Conservation (phyloP, 805 yeast genomes). For the Candida montana region DNA sequence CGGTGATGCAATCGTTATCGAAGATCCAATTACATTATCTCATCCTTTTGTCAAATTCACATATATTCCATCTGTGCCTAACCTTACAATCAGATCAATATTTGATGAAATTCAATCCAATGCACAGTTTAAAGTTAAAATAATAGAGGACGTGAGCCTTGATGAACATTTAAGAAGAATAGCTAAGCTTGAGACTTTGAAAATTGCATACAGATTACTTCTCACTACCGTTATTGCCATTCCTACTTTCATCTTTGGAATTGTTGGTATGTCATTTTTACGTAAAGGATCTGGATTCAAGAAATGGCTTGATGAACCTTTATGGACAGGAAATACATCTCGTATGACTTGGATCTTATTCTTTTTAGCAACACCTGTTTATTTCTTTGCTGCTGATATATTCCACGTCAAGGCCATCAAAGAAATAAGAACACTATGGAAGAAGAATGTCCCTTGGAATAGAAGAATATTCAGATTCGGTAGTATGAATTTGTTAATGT, state of each 20-base stretch:
- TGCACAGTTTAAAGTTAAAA: slow-evolving; percentile 42
- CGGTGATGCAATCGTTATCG: slow-evolving; percentile 53
- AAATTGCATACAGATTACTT: slow-evolving; percentile 40
- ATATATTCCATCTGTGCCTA: slow-evolving; percentile 53
- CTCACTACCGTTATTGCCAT: slow-evolving; percentile 51
- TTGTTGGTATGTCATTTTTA: slow-evolving; percentile 62
- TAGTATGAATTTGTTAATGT: slow-evolving; percentile 70
- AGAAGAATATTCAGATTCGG: slow-evolving; percentile 65
- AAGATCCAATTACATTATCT: slow-evolving; percentile 48
- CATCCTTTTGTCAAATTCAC: slow-evolving; percentile 59
- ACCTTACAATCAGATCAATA: slow-evolving; percentile 51
- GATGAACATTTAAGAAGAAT: slow-evolving; percentile 57
- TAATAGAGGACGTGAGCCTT: slow-evolving; percentile 50
- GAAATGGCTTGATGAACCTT: slow-evolving; percentile 52
- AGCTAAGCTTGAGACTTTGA: slow-evolving; percentile 42
- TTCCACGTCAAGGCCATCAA: slow-evolving; percentile 63
- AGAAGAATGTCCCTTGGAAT: slow-evolving; percentile 45
- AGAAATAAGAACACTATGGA: slow-evolving; percentile 56
- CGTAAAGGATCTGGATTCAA: slow-evolving; percentile 37
- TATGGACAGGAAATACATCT: slow-evolving; percentile 58
- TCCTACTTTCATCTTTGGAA: slow-evolving; percentile 64
- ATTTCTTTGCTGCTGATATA: slow-evolving; percentile 67
- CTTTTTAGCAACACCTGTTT: slow-evolving; percentile 64
- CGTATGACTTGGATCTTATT: slow-evolving; percentile 63
- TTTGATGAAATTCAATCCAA: slow-evolving; percentile 42